phyloP scores from a whole-genome alignment of 805 yeast genomes.

The Wickerhamiella azyma region DNA sequence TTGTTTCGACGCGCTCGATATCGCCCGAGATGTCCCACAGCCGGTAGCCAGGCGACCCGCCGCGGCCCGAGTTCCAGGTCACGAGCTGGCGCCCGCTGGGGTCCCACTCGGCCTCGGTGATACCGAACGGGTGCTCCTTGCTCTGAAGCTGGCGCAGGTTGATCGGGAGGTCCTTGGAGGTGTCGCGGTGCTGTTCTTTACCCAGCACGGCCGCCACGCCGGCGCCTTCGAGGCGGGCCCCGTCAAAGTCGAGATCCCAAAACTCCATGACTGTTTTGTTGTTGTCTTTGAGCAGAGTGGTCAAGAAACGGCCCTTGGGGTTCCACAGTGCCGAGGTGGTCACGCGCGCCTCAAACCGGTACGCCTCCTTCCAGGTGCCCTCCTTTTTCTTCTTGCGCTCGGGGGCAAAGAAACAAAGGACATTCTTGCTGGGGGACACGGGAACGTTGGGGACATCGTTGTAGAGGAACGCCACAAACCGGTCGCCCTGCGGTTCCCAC shows the following conservation, averaged over 20 bases:
- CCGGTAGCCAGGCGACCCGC: constrained; percentile 77
- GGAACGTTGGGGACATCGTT: constrained; percentile 22
- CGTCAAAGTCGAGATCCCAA: constrained; percentile 69
- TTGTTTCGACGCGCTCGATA: constrained; percentile 51
- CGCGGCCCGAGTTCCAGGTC: constrained; percentile 79
- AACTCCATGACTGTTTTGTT: constrained; percentile 58
- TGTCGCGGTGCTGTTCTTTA: constrained; percentile 29
- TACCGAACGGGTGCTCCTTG: constrained; percentile 46
- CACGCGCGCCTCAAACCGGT: constrained; percentile 45
- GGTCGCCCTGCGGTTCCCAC: constrained; percentile 90
- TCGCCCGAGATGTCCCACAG: constrained; percentile 75
- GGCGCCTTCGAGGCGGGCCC: constrained; percentile 11
- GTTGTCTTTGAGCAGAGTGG: constrained; percentile 33
- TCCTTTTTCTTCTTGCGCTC: constrained; percentile 44
- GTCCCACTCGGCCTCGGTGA: constrained; percentile 85
- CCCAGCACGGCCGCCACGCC: constrained; percentile 15
- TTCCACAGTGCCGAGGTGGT: constrained; percentile 72
- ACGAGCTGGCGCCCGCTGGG: constrained; percentile 87
- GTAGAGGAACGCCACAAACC: constrained; percentile 69
- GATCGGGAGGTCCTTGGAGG: constrained; percentile 38
- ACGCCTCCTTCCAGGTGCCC: constrained; percentile 47
- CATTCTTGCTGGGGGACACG: constrained; percentile 29
- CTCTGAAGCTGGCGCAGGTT: constrained; percentile 48
- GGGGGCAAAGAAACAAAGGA: constrained; percentile 67
- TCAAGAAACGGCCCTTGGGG: constrained; percentile 81